Evolutionary conservation across 2,329 filamentous ascomycete species (phyloP), one percentile per base, ranked within the genome.

Genomic region (Diplodia mutila): DNA sequence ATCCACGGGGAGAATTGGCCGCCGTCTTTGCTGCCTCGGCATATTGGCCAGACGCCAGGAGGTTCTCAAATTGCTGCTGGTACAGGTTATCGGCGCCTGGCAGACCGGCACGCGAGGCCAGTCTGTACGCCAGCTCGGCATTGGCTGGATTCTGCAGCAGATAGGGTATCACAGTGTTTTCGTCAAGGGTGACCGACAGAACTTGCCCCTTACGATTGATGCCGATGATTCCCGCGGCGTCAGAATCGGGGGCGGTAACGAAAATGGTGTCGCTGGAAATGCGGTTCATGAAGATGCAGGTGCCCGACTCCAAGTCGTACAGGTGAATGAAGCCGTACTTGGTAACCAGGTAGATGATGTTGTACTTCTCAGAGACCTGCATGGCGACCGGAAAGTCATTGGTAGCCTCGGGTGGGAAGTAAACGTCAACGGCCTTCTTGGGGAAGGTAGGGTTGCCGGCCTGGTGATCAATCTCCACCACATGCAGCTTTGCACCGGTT

Each of bases 251-350:
- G 55, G 92, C 91, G 23, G 94, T 97, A 29, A 94, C 96, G 83
- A 99, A 99, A 78, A 99, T 98, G 29, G 95, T 99, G 78, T 99
- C 95, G 84, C 93, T 97, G 39, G 95, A 99, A 76, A 99, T 99
- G 74, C 96, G 91, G 86, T 99, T 99, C 93, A 99, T 96, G 87
- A 97, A 99, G 78, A 99, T 95, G 79, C 93, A 96, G 14, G 91
- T 91, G 68, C 92, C 96, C 8, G 92, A 95, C 84, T 99, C 96
- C 67, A 99, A 88, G 76, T 99, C 96, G 82, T 99, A 98, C 27
- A 99, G 87, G 81, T 99, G 95, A 75, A 99, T 98, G 82, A 98
- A 99, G 65, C 95, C 95, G 76, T 97, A 99, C 81, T 99, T 99
- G 67, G 95, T 99, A 70, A 99, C 93, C 75, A 99, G 89, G 81